Percentiles rank a stretch among this genome's conserved stretches.
phyloP scores from a whole-genome alignment of 805 yeast genomes.

The Yamadazyma tumulicola region DNA sequence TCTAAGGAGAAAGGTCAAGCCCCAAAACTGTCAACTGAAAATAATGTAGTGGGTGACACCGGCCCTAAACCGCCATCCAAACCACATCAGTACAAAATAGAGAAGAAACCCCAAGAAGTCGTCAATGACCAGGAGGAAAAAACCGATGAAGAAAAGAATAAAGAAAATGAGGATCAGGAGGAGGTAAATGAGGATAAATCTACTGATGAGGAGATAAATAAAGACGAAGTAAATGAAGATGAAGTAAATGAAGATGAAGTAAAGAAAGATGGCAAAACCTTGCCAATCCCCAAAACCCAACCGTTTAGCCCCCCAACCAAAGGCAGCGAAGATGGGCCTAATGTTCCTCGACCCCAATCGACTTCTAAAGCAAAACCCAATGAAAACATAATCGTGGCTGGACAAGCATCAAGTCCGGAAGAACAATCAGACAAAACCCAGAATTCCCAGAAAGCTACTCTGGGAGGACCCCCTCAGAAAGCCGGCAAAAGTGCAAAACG shows the following conservation, averaged over 20 bases:
- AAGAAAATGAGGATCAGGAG: conserved; percentile 4
- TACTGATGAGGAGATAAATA: too few species aligned
- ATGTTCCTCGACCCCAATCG: too few species aligned
- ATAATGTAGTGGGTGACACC: neutral
- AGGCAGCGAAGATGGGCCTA: too few species aligned
- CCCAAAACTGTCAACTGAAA: neutral
- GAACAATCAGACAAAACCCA: neutral
- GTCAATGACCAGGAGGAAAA: neutral
- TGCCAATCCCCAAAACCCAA: too few species aligned
- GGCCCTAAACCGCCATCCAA: conserved; percentile 3
- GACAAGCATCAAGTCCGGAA: conserved; percentile 3
- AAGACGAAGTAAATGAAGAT: too few species aligned
- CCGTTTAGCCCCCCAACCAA: too few species aligned
- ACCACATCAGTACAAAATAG: conserved; percentile 1
- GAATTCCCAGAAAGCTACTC: too few species aligned
- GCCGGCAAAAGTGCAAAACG: conserved; percentile 2
- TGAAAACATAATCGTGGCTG: too few species aligned
- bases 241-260: too few species aligned
- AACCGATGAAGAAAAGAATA: neutral
- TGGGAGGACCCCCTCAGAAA: neutral
- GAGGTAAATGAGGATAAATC: too few species aligned
- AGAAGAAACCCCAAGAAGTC: conserved; percentile 1
- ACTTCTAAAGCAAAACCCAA: neutral
- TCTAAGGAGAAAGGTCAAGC: neutral
- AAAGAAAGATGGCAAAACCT: too few species aligned